Base-by-base conservation (phyloP, 257 asterid species). In the Apocynum venetum region DNA sequence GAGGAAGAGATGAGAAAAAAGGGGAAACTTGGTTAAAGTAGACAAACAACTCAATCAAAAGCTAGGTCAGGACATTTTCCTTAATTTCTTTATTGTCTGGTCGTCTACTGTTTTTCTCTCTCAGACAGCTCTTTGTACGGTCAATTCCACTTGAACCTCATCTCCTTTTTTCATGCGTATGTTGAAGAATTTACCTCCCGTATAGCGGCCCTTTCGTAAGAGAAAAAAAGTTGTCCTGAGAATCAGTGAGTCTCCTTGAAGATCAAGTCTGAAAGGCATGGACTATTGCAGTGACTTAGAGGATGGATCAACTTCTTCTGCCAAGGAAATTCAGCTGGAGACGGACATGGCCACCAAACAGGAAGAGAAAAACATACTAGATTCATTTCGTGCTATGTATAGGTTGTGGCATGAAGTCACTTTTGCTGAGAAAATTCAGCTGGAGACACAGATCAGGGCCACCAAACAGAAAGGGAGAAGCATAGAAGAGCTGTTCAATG, bases 371-470 rank as follows among this genome's bases (percentile, higher is more conserved):
- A 71, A 44, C 40, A 47, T 48, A 71, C 46, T 31, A 4, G 63
- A 72, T 8, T 4, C 36, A 1, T 53, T 13, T 40, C 36, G 4
- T 36, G 20, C 17, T 38, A 73, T 73, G 76, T 5, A 52, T 53
- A 12, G 11, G 1, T 73, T 73, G 31, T 73, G 76, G 76, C 41
- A 38, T 38, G 51, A 73, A 8, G 38, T 73, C 64, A 25, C 57
- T 71, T 19, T 73, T 36, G 64, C 65, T 38, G 20, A 73, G 77
- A 73, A 40, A 73, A 12, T 73, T 43, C 46, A 38, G 35, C 6
- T 73, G 15, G 77, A 73, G 31, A n/a, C 67, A 9, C 3, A 73
- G 64, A 55, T 73, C 52, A 73, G 77, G 66, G 49, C 67, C 38
- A 73, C 9, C 31, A 53, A 53, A 53, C 77, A 73, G 61, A 20